These are phyloP conservation scores for Aureobasidium subglaciale DNA, from an alignment of 2,329 filamentous ascomycete genomes.

Conservation along the genomic window DNA sequence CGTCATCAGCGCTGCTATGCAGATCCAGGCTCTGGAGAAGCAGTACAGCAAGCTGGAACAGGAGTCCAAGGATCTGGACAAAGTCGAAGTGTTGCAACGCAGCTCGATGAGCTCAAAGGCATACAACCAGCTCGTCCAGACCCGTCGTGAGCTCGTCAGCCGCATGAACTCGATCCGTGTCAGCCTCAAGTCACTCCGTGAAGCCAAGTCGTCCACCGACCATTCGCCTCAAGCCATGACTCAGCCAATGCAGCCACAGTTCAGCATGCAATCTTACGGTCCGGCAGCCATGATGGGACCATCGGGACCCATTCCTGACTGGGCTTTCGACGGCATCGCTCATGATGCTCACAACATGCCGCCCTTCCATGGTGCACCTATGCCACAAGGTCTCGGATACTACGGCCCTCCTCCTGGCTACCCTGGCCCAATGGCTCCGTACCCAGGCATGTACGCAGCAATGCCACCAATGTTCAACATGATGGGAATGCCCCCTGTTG, in stretches of 20 bases:
- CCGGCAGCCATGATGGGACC: constrained; percentile 1
- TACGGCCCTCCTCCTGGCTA: background rate
- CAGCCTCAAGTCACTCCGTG: constrained; percentile 28
- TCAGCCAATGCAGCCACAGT: constrained; percentile 4
- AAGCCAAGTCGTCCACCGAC: constrained; percentile 4
- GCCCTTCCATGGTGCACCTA: background rate
- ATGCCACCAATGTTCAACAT: constrained; percentile 13
- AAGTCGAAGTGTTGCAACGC: constrained; percentile 31
- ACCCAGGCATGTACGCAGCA: background rate
- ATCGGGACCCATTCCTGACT: constrained; percentile 3
- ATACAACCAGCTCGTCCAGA: constrained; percentile 26
- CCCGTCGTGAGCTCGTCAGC: constrained; percentile 28
- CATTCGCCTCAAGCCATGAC: background rate
- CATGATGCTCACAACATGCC: constrained; percentile 4
- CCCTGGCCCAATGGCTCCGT: background rate
- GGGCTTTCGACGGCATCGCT: constrained; percentile 11
- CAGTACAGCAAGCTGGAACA: constrained; percentile 31
- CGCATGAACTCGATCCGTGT: constrained; percentile 30
- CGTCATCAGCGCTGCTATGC: constrained; percentile 23
- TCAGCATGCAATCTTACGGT: constrained; percentile 11
- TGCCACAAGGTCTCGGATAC: background rate
- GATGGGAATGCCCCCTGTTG: constrained; percentile 14
- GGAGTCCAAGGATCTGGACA: constrained; percentile 31
- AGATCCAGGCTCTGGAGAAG: constrained; percentile 30
- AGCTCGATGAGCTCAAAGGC: constrained; percentile 26